A percentile compares a stretch with the other conserved stretches of the same genome.
Conservation (phyloP, 108 stramenopile species). For the Fistulifera solaris region DNA sequence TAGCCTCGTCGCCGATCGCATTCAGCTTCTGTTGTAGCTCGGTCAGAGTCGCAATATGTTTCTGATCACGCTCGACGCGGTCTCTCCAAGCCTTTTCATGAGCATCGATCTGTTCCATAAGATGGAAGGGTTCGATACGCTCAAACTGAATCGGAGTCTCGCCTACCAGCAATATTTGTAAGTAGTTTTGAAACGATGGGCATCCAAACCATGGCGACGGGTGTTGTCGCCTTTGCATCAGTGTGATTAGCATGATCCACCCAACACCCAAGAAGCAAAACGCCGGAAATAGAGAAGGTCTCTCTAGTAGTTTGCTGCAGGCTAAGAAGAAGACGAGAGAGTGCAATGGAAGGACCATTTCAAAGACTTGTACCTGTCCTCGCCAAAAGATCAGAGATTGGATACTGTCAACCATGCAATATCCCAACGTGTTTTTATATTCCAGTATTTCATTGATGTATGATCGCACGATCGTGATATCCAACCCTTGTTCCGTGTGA, state of each 20-base stretch:
- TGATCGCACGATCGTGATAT: slow-evolving; percentile 45
- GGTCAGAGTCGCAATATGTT: slow-evolving; percentile 28
- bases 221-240: slow-evolving; percentile 2
- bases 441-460: slow-evolving; percentile 17
- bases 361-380: slow-evolving; percentile 26
- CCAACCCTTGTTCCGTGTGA: slow-evolving; percentile 32
- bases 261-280: slow-evolving; percentile 42
- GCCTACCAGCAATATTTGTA: not conserved
- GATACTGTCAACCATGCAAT: slow-evolving; percentile 27
- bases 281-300: slow-evolving; percentile 37
- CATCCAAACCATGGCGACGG: slow-evolving; percentile 8
- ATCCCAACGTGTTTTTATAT: slow-evolving; percentile 6
- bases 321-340: slow-evolving; percentile 31
- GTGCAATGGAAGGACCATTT: slow-evolving; percentile 52
- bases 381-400: slow-evolving; percentile 51
- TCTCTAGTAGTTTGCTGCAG: slow-evolving; percentile 46
- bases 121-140: slow-evolving; percentile 26
- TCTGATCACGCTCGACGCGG: slow-evolving; percentile 11
- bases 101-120: slow-evolving; percentile 18
- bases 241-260: slow-evolving; percentile 25
- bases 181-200: not conserved
- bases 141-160: slow-evolving; percentile 2
- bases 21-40: slow-evolving; percentile 14
- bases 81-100: slow-evolving; percentile 26
- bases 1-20: slow-evolving; percentile 2